Conservation (phyloP, 1,139 yeast genomes). For the Scheffersomyces segobiensis region DNA sequence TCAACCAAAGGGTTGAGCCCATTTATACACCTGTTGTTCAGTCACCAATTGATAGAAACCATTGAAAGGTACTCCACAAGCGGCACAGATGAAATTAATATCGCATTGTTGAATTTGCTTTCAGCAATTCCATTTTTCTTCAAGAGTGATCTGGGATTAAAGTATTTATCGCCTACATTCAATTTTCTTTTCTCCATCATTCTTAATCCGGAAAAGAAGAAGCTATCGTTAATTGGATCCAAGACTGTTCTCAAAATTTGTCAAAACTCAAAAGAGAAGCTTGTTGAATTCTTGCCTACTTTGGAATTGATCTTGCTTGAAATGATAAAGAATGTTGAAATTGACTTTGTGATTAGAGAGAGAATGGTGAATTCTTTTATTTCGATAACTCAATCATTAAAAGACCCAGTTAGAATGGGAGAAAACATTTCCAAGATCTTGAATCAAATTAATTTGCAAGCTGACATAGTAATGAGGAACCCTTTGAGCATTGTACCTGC, state of each 20-base stretch:
- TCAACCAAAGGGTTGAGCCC: constrained; percentile 25
- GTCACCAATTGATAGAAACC: constrained; percentile 22
- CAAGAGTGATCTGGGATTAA: constrained; percentile 34
- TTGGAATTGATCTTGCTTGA: constrained; percentile 54
- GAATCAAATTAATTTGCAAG: constrained; percentile 19
- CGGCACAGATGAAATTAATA: constrained; percentile 6
- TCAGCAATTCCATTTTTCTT: constrained; percentile 59
- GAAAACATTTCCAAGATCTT: constrained; percentile 21
- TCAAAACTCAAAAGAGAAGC: constrained; percentile 54
- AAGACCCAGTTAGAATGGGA: constrained; percentile 38
- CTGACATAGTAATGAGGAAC: constrained; percentile 14
- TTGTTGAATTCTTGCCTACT: constrained; percentile 49
- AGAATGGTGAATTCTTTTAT: constrained; percentile 62
- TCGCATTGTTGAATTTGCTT: constrained; percentile 51
- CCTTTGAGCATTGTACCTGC: neutral
- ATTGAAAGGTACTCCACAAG: constrained; percentile 14
- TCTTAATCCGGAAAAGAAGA: constrained; percentile 19
- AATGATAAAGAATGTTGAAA: constrained; percentile 46
- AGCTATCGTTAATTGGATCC: constrained; percentile 46
- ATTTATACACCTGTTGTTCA: constrained; percentile 26
- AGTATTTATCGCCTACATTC: constrained; percentile 49
- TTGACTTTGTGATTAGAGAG: constrained; percentile 57
- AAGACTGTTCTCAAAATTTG: constrained; percentile 62
- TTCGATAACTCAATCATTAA: constrained; percentile 57
- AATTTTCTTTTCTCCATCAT: constrained; percentile 44